Conservation (phyloP, 2,329 filamentous ascomycete genomes). For the Pseudogymnoascus sp. region DNA sequence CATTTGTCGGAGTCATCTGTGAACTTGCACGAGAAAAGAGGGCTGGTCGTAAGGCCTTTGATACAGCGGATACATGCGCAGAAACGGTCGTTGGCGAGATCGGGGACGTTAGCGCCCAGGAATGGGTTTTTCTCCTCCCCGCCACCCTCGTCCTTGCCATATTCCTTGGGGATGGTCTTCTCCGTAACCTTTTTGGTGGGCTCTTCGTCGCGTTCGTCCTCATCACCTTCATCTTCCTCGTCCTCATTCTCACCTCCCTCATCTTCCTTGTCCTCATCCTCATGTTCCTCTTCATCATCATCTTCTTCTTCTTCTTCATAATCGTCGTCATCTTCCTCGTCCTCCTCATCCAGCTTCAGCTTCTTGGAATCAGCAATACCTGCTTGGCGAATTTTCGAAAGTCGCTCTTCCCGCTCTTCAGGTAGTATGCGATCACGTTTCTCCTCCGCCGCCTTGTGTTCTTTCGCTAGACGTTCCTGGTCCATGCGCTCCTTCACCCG, state of each 20-base stretch:
- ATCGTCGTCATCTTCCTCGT: neutral
- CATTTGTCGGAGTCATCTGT: neutral
- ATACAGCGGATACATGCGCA: neutral
- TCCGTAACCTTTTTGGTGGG: neutral
- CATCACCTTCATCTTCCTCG: neutral
- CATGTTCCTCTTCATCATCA: neutral
- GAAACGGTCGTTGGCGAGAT: neutral
- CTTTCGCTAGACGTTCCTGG: neutral
- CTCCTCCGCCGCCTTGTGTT: neutral
- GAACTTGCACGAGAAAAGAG: neutral
- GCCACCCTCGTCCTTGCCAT: neutral
- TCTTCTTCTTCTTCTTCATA: neutral
- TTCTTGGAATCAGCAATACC: neutral
- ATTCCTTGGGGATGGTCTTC: neutral
- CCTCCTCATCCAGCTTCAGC: neutral
- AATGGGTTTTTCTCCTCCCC: neutral
- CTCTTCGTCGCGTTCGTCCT: neutral
- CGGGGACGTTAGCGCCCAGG: neutral
- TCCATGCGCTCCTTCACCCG: neutral
- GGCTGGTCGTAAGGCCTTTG: neutral
- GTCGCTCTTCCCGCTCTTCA: neutral
- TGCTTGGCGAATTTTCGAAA: no score
- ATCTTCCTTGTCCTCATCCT: neutral
- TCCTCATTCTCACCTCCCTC: neutral
- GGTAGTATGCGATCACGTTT: neutral